Percentiles rank a stretch among this genome's conserved stretches.
phyloP scores from a whole-genome alignment of 1,284 basidiomycete genomes.

The Trametes pubescens region DNA sequence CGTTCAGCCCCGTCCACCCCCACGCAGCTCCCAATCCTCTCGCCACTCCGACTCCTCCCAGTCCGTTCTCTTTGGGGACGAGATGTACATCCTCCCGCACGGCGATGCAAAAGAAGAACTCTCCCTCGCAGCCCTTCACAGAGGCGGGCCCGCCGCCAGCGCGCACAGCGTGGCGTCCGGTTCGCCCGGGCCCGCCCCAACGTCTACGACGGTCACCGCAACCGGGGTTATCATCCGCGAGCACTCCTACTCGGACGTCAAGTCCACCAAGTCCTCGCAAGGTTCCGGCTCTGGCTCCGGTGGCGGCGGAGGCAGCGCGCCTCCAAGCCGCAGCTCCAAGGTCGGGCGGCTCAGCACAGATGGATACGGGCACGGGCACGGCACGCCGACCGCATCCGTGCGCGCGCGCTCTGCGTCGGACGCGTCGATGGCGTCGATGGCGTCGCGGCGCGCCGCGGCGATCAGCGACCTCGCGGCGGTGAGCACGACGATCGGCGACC shows the following conservation, averaged over 20 bases:
- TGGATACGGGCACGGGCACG: not conserved
- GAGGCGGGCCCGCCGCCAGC: conserved; percentile 3
- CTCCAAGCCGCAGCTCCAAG: conserved; percentile 2
- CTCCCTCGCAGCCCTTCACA: conserved; percentile 21
- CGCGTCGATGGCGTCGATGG: conserved; percentile 19
- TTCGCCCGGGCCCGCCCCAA: not conserved
- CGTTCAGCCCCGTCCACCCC: conserved; percentile 50
- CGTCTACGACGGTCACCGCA: not conserved
- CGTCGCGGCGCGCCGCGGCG: conserved; percentile 28
- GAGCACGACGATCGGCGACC: conserved; percentile 31
- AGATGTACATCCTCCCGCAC: conserved; percentile 10
- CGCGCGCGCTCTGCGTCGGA: conserved; percentile 12
- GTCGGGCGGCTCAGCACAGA: conserved; percentile 8
- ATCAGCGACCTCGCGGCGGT: conserved; percentile 28
- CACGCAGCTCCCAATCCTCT: conserved; percentile 21
- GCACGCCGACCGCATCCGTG: not conserved
- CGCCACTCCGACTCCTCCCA: conserved; percentile 23
- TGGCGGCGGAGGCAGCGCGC: not conserved
- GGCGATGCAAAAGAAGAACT: conserved; percentile 18
- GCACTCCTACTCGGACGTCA: conserved; percentile 19
- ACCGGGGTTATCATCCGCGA: conserved; percentile 15
- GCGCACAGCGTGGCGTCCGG: conserved; percentile 6
- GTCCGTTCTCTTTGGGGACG: conserved; percentile 11
- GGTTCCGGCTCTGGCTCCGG: not conserved
- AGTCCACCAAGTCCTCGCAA: not conserved